Evolutionary conservation across 2,329 filamentous ascomycete species (phyloP).

Genomic region (Trichophyton equinum): DNA sequence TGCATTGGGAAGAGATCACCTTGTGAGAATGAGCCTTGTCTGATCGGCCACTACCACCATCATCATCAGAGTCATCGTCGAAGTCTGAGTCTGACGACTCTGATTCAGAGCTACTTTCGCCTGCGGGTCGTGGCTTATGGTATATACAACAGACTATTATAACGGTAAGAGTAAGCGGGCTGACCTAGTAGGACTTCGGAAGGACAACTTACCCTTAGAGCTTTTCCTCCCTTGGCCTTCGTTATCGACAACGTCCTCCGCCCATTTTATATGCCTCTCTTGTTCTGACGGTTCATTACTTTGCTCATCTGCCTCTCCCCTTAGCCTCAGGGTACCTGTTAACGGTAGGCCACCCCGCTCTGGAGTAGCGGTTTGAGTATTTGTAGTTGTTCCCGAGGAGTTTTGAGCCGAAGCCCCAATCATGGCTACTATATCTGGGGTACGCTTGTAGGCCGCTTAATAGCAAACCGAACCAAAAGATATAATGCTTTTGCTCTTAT

Average conservation of each 20-base stretch:
- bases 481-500: not conserved
- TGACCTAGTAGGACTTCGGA: not conserved
- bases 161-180: not conserved
- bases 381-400: not conserved
- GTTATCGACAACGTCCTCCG: conserved; percentile 85
- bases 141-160: conserved; percentile 93
- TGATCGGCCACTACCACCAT: conserved; percentile 15
- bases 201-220: conserved; percentile 59
- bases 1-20: not conserved
- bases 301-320: conserved; percentile 8
- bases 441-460: not conserved
- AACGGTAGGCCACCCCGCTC: not conserved
- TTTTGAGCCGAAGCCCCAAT: not conserved
- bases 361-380: not conserved
- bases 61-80: conserved; percentile 36
- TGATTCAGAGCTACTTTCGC: conserved; percentile 59
- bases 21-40: not conserved
- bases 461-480: not conserved
- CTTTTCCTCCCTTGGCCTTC: conserved; percentile 88
- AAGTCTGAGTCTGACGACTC: conserved; percentile 42
- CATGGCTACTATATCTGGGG: not conserved
- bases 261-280: conserved; percentile 63
- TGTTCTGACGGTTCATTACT: not conserved
- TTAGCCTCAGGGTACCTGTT: conserved; percentile 11
- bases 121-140: conserved; percentile 67